Evolutionary conservation across 805 yeast species (phyloP).

Genomic region (Pichia sporocuriosa): DNA sequence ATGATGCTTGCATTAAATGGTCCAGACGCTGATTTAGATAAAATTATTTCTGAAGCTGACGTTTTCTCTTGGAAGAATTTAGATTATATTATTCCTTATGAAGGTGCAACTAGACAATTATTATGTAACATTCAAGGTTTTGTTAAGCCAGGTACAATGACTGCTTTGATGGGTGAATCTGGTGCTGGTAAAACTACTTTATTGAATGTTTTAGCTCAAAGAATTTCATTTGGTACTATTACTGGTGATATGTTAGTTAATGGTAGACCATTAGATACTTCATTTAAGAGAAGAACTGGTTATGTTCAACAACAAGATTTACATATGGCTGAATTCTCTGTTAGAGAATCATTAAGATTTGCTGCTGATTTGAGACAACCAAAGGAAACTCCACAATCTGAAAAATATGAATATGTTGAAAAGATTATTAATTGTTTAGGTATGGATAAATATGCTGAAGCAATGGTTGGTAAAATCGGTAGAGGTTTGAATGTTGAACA

Average conservation of each 20-base stretch:
- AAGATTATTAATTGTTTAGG: conserved; percentile 34
- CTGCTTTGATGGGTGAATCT: conserved; percentile 57
- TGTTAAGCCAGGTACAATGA: conserved; percentile 46
- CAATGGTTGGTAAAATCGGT: conserved; percentile 41
- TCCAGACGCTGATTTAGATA: conserved; percentile 30
- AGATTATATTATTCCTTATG: conserved; percentile 47
- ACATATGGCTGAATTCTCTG: conserved; percentile 45
- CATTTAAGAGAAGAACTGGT: conserved; percentile 50
- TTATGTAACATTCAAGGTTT: conserved; percentile 39
- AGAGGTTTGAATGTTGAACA: conserved; percentile 48
- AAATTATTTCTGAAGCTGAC: conserved; percentile 42
- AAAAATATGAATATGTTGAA: conserved; percentile 39
- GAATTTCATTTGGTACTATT: conserved; percentile 44
- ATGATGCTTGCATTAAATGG: conserved; percentile 25
- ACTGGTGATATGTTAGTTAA: conserved; percentile 53
- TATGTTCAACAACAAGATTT: conserved; percentile 52
- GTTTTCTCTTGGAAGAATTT: conserved; percentile 60
- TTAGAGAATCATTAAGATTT: conserved; percentile 42
- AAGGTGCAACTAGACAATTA: conserved; percentile 35
- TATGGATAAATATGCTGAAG: conserved; percentile 43
- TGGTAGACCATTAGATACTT: conserved; percentile 41
- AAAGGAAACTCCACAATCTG: conserved; percentile 31
- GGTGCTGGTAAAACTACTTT: conserved; percentile 59
- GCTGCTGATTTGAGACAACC: conserved; percentile 46
- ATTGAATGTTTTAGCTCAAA: conserved; percentile 45